A percentile compares a stretch with the other conserved stretches of the same genome.
Conservation (phyloP, 345 rosid species). For the Eucalyptus curtisii region DNA sequence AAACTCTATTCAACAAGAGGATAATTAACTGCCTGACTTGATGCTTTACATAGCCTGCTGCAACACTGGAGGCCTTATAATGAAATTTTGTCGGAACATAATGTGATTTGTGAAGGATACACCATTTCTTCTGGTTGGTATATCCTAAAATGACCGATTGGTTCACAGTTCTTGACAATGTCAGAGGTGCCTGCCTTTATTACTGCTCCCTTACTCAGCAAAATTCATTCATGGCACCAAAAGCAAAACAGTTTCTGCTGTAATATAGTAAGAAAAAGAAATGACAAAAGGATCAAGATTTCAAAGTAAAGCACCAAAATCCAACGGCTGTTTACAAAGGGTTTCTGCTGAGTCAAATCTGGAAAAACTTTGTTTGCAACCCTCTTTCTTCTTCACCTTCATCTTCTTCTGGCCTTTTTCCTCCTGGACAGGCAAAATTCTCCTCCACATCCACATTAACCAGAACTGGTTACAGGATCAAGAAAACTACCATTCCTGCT, state of each 20-base stretch:
- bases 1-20: neutral
- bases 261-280: neutral
- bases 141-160: neutral
- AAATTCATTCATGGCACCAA: neutral
- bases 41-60: neutral
- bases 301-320: neutral
- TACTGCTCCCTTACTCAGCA: neutral
- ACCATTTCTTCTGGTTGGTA: neutral
- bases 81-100: neutral
- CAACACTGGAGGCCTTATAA: neutral
- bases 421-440: neutral
- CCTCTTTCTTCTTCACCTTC: neutral
- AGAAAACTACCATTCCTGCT: neutral
- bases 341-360: neutral
- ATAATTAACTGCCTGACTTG: neutral
- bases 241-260: neutral
- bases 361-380: neutral
- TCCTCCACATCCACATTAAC: neutral
- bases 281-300: neutral
- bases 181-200: neutral
- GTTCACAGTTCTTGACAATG: neutral
- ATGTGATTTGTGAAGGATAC: neutral
- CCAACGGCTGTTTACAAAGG: neutral
- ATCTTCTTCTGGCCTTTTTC: neutral
- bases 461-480: neutral